Evolutionary conservation across 805 yeast species (phyloP).

Genomic region (Nakazawaea pomicola): DNA sequence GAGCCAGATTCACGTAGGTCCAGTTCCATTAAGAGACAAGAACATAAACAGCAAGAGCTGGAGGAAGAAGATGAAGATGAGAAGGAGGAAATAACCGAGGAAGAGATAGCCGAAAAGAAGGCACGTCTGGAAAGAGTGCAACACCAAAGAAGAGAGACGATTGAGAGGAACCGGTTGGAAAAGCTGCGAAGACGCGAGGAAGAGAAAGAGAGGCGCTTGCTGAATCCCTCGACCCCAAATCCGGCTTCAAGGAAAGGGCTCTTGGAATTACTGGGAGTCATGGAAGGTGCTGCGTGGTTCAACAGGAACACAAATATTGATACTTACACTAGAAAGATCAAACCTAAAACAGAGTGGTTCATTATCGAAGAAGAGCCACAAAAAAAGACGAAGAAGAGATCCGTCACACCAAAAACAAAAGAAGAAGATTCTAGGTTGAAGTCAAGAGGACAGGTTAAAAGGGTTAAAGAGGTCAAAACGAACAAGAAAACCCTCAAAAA

Average conservation of each 20-base stretch:
- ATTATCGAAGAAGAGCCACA: constrained; percentile 5
- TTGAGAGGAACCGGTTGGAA: constrained; percentile 2
- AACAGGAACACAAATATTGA: constrained; percentile 7
- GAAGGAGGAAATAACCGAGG: constrained; percentile 2
- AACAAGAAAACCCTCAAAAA: constrained; percentile 4
- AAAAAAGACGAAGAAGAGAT: not conserved
- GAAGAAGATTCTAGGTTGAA: constrained; percentile 4
- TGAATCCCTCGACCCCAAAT: no score
- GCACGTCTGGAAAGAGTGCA: constrained; percentile 3
- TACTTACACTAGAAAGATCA: constrained; percentile 7
- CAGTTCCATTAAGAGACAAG: constrained; percentile 13
- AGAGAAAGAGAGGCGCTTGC: constrained; percentile 9
- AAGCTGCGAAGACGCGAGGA: not conserved
- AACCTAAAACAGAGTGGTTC: constrained; percentile 9
- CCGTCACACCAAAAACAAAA: not conserved
- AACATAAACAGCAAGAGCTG: not conserved
- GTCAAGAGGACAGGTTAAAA: constrained; percentile 4
- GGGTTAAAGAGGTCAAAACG: constrained; percentile 1
- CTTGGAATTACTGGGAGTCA: no score
- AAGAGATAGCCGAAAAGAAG: not conserved
- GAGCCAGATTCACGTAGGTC: constrained; percentile 12
- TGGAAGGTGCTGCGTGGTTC: constrained; percentile 13
- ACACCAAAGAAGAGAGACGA: constrained; percentile 1
- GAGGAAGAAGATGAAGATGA: not conserved
- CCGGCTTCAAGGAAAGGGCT: no score